A percentile compares a stretch with the other conserved stretches of the same genome.
phyloP scores from a whole-genome alignment of 352 stramenopile species.

The Phytopythium boreale region DNA sequence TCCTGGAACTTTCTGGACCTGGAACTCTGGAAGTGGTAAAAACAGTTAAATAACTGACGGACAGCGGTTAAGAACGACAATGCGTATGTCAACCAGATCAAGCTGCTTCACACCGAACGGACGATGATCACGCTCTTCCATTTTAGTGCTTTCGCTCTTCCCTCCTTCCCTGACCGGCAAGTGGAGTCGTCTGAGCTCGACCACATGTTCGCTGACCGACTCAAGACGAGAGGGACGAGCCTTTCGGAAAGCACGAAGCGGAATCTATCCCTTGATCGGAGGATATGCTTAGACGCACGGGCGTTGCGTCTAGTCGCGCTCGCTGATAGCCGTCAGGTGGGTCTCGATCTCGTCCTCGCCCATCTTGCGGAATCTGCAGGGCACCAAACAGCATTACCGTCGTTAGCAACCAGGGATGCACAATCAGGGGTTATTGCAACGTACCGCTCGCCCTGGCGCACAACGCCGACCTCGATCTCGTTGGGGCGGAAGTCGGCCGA shows the following conservation, averaged over 20 bases:
- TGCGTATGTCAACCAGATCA: no score
- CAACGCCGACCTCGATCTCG: constrained; percentile 92
- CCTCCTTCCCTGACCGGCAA: not conserved
- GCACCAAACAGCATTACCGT: constrained; percentile 7
- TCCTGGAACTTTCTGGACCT: no score
- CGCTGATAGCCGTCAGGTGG: constrained; percentile 97
- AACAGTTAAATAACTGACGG: no score
- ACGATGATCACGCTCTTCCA: not conserved
- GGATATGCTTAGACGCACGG: not conserved
- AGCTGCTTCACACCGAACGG: no score
- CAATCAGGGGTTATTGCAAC: constrained; percentile 34
- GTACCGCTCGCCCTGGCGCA: constrained; percentile 66
- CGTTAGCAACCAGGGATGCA: constrained; percentile 21
- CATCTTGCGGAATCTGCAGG: constrained; percentile 88
- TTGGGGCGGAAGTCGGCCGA: constrained; percentile 97
- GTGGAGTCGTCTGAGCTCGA: not conserved
- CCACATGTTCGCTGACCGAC: no score
- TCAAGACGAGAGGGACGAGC: no score
- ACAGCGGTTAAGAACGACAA: no score
- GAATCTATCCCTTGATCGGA: no score
- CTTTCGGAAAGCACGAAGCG: no score
- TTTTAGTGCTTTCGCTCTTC: not conserved
- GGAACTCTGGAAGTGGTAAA: no score
- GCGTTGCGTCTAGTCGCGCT: constrained; percentile 76
- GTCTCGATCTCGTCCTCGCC: constrained; percentile 96